Evolutionary conservation across 768 basidiomycete species (phyloP), one percentile per base, ranked within the genome.

Genomic region (Mycena olivaceomarginata): DNA sequence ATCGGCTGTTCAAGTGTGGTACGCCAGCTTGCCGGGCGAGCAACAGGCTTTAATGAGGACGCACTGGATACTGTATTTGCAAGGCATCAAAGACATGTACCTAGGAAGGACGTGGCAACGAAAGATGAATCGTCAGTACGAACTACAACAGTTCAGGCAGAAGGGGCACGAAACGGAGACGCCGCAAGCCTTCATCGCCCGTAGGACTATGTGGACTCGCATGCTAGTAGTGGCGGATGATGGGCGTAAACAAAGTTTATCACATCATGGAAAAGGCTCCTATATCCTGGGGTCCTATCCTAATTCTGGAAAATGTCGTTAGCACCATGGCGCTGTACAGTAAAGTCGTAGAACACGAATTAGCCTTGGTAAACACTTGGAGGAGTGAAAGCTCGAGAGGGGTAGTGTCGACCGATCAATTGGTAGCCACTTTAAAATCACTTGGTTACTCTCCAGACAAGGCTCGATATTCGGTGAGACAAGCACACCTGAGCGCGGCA

Each of bases 261-360:
- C 57, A 67, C 11, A 48, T 67, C 13, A 73, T 73, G 72, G 53
- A 72, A 6, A 65, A 66, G 41, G 64, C 63, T 10, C 71, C 70
- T 1, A 25, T 72, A 1, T 65, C 71, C 0, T 72, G 71, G 63
- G 40, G 62, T 1, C 62, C 62, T 31, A 31, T 31, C 31, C 31
- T 31, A 3, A 31, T 31, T 31, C 31, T 31, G 31, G 31, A 31
- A 31, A 31, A 31, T 3, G 3, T 31, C 31, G 31, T 31, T 31
- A 31, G 31, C 3, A 31, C 31, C 31, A 31, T 31, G 31, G 31
- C 3, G 31, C 31, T 31, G 31, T 31, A 31, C 31, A 31, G 31
- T 31, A 31, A 31, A 31, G 31, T 31, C 31, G 31, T 31, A 31
- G 72, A 74, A 12, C 72, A 74, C 7, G 65, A 73, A 22, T 1